Percentiles rank a stretch among this genome's conserved stretches.
phyloP scores from a whole-genome alignment of 345 rosid species.

The Syzygium aromaticum region DNA sequence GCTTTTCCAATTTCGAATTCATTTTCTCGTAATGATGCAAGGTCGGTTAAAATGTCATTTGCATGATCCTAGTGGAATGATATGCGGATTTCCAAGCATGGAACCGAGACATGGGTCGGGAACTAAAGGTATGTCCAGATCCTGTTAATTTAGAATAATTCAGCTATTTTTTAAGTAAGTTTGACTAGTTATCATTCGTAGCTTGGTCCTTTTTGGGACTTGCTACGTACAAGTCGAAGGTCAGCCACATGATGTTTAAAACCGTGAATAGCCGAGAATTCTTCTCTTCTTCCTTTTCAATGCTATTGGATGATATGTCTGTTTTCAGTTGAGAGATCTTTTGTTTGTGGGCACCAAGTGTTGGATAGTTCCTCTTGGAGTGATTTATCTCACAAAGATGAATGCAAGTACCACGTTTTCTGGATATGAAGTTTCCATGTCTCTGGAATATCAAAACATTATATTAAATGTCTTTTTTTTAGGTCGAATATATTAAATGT shows the following conservation, averaged over 20 bases:
- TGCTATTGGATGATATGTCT: not conserved
- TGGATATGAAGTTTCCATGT: not conserved
- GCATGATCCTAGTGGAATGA: not conserved
- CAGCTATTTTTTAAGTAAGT: not conserved
- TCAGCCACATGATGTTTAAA: not conserved
- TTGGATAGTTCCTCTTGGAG: not conserved
- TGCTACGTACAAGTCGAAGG: not conserved
- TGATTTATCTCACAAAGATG: not conserved
- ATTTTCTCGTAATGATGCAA: not conserved
- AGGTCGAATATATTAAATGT: not conserved
- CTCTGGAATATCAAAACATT: not conserved
- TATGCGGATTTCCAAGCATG: not conserved
- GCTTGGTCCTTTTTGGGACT: not conserved
- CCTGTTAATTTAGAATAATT: not conserved
- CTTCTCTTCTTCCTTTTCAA: not conserved
- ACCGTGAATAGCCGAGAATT: not conserved
- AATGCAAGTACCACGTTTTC: not conserved
- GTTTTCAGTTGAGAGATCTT: not conserved
- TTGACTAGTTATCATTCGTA: not conserved
- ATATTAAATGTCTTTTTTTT: not conserved
- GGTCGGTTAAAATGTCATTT: not conserved
- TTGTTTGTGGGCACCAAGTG: not conserved
- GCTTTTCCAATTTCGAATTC: not conserved
- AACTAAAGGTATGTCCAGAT: not conserved
- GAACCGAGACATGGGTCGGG: not conserved